Conservation (phyloP, 2,329 filamentous ascomycete genomes). For the Lecanosticta acicola region DNA sequence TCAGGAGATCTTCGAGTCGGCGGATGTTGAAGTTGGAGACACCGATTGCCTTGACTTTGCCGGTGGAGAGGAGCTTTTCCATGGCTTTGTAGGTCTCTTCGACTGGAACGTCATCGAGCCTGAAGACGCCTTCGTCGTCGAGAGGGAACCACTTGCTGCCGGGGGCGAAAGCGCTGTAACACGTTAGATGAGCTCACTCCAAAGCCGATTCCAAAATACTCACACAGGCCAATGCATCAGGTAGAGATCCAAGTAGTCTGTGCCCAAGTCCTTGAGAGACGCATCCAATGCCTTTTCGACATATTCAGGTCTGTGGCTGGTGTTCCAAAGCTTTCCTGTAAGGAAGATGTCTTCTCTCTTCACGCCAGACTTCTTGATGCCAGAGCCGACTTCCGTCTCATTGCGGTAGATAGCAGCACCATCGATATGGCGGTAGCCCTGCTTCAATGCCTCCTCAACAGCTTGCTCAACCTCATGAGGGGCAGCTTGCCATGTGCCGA, state of each 20-base stretch:
- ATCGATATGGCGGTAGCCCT: constrained; percentile 38
- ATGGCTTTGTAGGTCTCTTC: constrained; percentile 23
- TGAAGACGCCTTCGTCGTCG: constrained; percentile 37
- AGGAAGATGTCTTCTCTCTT: constrained; percentile 29
- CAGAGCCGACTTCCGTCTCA: constrained; percentile 26
- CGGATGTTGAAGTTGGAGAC: constrained; percentile 26
- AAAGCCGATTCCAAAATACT: constrained; percentile 33
- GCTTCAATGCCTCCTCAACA: constrained; percentile 31
- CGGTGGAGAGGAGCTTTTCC: constrained; percentile 23
- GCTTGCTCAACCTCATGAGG: constrained; percentile 29
- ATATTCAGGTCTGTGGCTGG: constrained; percentile 50
- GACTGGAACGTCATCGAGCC: constrained; percentile 35
- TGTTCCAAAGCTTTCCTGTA: constrained; percentile 60
- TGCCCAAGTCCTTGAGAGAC: constrained; percentile 40
- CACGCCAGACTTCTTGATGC: constrained; percentile 25
- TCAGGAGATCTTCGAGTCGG: constrained; percentile 22
- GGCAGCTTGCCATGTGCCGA: constrained; percentile 37
- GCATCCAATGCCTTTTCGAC: constrained; percentile 18
- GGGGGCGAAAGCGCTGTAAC: constrained; percentile 14
- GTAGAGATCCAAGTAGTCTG: constrained; percentile 46
- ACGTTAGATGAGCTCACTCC: too few relatives aligned
- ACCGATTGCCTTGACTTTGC: constrained; percentile 27
- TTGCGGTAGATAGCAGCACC: constrained; percentile 34
- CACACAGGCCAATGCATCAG: constrained; percentile 47
- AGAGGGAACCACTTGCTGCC: constrained; percentile 40